phyloP scores from a whole-genome alignment of 1,284 basidiomycete genomes.

The Neolentinus lepideus region DNA sequence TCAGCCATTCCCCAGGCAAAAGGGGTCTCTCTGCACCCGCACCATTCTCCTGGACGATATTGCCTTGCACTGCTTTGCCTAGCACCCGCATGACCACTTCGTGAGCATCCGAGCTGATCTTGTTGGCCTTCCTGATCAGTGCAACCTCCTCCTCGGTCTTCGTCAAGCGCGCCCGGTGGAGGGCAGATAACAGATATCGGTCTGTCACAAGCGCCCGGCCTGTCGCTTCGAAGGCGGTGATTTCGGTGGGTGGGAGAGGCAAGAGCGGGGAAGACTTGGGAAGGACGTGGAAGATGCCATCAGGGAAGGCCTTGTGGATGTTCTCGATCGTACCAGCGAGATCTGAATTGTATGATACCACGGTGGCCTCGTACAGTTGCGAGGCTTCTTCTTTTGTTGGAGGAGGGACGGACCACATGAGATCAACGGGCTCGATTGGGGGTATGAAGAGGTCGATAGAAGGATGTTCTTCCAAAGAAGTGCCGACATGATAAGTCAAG shows the following conservation, averaged over 20 bases:
- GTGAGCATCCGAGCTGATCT: constrained; percentile 82
- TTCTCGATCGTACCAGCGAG: constrained; percentile 46
- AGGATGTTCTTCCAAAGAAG: constrained; percentile 36
- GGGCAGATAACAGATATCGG: constrained; percentile 60
- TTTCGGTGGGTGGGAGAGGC: constrained; percentile 40
- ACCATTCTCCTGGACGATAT: constrained; percentile 36
- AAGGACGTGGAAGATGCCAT: constrained; percentile 57
- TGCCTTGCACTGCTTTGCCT: constrained; percentile 60
- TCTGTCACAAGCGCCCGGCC: constrained; percentile 36
- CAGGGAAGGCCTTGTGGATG: constrained; percentile 49
- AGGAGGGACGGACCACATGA: constrained; percentile 86
- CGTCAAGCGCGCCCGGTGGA: constrained; percentile 71
- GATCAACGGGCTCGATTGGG: constrained; percentile 58
- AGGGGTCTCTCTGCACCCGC: constrained; percentile 45
- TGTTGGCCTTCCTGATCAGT: constrained; percentile 70
- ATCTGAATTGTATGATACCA: constrained; percentile 40
- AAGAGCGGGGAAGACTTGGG: constrained; percentile 50
- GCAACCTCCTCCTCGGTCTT: constrained; percentile 74
- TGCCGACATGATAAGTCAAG: constrained; percentile 46
- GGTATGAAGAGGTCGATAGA: constrained; percentile 71
- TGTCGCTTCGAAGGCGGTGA: constrained; percentile 25
- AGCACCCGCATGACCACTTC: constrained; percentile 88
- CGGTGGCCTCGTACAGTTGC: constrained; percentile 49
- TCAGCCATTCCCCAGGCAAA: constrained; percentile 74
- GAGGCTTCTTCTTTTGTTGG: constrained; percentile 57